phyloP scores from a whole-genome alignment of 2,329 filamentous ascomycete genomes.

The Pestalotiopsis fici region DNA sequence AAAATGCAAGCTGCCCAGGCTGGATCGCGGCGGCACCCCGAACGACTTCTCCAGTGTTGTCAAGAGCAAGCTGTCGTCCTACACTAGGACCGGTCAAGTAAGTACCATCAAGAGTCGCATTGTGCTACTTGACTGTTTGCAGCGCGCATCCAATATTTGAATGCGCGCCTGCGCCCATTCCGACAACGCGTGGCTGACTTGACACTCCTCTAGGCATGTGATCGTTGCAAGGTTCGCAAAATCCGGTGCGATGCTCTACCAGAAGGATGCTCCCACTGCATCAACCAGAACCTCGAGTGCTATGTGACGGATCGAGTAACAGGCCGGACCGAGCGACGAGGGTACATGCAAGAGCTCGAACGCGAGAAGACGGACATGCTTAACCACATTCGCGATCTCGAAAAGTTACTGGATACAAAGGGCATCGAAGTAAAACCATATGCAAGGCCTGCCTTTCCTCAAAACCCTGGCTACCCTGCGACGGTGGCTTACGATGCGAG shows the following conservation, averaged over 20 bases:
- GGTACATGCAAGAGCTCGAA: conserved; percentile 78
- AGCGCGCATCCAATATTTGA: not conserved
- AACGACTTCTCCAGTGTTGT: conserved; percentile 57
- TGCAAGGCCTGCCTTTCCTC: conserved; percentile 33
- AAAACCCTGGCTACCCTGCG: conserved; percentile 20
- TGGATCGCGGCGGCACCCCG: conserved; percentile 42
- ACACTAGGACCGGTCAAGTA: conserved; percentile 69
- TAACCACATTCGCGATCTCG: conserved; percentile 66
- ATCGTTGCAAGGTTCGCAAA: conserved; percentile 88
- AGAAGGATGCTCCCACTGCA: conserved; percentile 81
- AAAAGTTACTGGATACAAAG: conserved; percentile 62
- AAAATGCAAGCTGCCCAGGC: conserved; percentile 51
- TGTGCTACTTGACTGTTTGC: not conserved
- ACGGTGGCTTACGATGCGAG: not conserved
- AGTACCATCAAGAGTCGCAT: not conserved
- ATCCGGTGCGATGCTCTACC: conserved; percentile 83
- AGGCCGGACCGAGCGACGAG: conserved; percentile 75
- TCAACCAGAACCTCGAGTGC: conserved; percentile 75
- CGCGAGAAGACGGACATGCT: conserved; percentile 69
- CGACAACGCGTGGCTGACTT: not conserved
- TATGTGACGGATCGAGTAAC: conserved; percentile 86
- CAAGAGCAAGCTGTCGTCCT: conserved; percentile 56
- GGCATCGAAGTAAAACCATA: conserved; percentile 62
- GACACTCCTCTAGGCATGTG: conserved; percentile 59
- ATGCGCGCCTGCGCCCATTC: not conserved